Base-by-base conservation (phyloP, 495 filamentous ascomycete species). In the Penicillium crystallinum region DNA sequence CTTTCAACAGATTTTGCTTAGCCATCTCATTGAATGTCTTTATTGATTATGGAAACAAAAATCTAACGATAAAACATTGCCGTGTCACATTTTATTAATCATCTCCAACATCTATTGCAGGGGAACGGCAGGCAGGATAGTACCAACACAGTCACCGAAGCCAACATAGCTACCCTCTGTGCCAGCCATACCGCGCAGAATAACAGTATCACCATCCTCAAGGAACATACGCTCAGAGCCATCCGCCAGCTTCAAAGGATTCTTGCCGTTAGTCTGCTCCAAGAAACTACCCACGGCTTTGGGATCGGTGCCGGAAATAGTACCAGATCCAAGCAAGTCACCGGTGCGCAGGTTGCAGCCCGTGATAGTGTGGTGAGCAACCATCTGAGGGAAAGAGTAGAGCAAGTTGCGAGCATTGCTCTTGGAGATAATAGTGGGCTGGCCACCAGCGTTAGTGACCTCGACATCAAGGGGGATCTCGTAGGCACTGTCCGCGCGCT, bases 381-480 rank as follows among this genome's bases (percentile, higher is more conserved):
- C 75, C 90, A 97, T 95, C 71, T 97, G 92, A 12, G 88, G 81
- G 71, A 95, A 97, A 0, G 89, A 95, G 77, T 83, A 97, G 18
- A 97, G 79, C 23, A 97, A 80, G 65, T 96, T 81, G 52, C 71
- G 77, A 9, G 82, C 79, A 49, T 77, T 88, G 36, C 83, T 88
- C 22, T 69, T 72, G 2, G 77, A 73, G 46, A 96, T 82, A 1
- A 81, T 81, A 2, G 84, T 86, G 0, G 82, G 79, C 35, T 76
- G 74, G 2, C 87, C 85, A 31, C 81, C 77, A 17, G 74, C 66
- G 78, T 82, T 87, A 46, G 77, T 87, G 43, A 96, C 62, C 49
- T 88, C 84, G 6, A 96, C 80, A 52, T 86, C 77, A 2, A 97
- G 77, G 5, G 81, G 72, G 27, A 97, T 89, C 60, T 93, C 82